These are phyloP conservation scores for Lotmaria passim DNA, from an alignment of 208 protist genomes.

Conservation along the genomic window DNA sequence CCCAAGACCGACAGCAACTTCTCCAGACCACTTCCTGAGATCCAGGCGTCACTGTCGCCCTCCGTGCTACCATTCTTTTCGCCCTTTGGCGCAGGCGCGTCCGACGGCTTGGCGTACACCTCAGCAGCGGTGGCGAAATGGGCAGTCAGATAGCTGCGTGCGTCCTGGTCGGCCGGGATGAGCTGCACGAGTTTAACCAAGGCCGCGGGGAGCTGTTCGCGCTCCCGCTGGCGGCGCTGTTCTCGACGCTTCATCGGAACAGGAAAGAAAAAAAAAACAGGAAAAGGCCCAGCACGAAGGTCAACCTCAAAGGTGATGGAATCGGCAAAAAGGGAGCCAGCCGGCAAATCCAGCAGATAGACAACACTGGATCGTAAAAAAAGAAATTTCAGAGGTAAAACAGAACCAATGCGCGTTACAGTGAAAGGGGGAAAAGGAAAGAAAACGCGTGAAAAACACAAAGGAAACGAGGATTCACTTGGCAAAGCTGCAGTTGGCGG, in stretches of 20 bases:
- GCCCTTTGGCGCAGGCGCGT: background rate
- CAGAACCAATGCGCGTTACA: too few relatives aligned
- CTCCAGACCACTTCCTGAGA: conserved; percentile 62
- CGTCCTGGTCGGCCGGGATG: conserved; percentile 49
- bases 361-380: too few relatives aligned
- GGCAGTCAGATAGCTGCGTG: conserved; percentile 47
- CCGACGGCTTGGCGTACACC: background rate
- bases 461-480: too few relatives aligned
- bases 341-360: too few relatives aligned
- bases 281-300: background rate
- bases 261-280: background rate
- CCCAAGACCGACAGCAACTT: conserved; percentile 59
- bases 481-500: too few relatives aligned
- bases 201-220: conserved; percentile 59
- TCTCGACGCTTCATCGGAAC: conserved; percentile 64
- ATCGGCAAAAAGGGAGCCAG: too few relatives aligned
- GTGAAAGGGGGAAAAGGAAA: too few relatives aligned
- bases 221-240: conserved; percentile 67
- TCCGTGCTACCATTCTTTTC: background rate
- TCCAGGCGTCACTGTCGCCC: conserved; percentile 33
- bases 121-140: conserved; percentile 21
- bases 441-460: too few relatives aligned
- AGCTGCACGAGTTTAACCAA: conserved; percentile 55
- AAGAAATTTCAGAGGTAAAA: too few relatives aligned
- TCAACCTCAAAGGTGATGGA: too few relatives aligned